Conservation (phyloP, 441 rosid genomes). For the Arabidopsis lyrata region DNA sequence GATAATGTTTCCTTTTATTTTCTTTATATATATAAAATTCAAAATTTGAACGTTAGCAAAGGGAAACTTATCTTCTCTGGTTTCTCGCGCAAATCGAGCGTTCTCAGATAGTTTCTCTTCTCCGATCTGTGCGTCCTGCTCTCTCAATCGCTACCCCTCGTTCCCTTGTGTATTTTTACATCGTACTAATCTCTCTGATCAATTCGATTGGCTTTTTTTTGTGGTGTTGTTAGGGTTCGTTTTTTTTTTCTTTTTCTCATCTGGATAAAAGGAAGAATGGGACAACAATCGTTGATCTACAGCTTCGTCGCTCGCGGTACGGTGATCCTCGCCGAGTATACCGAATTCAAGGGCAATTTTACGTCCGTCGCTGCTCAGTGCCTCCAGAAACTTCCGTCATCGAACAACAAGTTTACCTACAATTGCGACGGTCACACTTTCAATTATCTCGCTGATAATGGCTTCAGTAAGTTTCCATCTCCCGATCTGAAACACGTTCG, state of each 20-base stretch:
- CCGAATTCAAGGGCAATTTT: conserved; percentile 89
- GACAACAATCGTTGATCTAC: conserved; percentile 87
- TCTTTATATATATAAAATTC: neutral
- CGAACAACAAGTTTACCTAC: conserved; percentile 84
- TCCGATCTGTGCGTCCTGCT: conserved; percentile 27
- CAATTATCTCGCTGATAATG: conserved; percentile 92
- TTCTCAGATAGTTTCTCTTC: conserved; percentile 25
- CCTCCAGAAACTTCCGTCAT: conserved; percentile 89
- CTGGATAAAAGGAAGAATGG: conserved; percentile 51
- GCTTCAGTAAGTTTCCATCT: conserved; percentile 62
- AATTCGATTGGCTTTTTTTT: neutral
- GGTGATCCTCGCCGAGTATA: conserved; percentile 78
- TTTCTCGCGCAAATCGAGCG: conserved; percentile 37
- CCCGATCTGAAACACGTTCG: neutral
- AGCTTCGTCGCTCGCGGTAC: conserved; percentile 93
- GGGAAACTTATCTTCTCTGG: neutral
- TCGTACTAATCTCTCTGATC: conserved; percentile 27
- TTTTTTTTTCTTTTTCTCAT: neutral
- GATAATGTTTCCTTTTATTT: neutral
- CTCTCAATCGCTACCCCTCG: conserved; percentile 12
- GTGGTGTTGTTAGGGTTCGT: conserved; percentile 16
- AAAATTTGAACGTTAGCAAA: conserved; percentile 12
- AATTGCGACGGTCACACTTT: conserved; percentile 98
- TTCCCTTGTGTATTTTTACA: neutral
- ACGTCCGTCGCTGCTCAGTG: conserved; percentile 86